Percentiles rank a stretch among this genome's conserved stretches.
phyloP scores from a whole-genome alignment of 768 basidiomycete genomes.

The Hericium erinaceus region DNA sequence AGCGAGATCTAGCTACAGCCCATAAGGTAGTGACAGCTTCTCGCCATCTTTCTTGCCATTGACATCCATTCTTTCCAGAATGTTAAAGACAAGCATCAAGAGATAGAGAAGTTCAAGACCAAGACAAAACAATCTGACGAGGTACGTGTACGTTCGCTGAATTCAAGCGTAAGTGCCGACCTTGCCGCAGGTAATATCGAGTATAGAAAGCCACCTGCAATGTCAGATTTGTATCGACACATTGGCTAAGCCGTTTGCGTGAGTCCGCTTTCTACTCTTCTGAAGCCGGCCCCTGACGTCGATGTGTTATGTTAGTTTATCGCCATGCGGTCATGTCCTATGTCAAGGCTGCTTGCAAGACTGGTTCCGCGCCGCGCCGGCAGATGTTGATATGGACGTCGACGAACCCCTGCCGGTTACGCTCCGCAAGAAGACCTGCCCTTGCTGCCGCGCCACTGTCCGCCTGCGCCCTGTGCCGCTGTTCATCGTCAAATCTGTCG shows the following conservation, averaged over 20 bases:
- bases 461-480: conserved; percentile 54
- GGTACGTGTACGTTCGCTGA: conserved; percentile 25
- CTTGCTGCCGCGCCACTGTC: conserved; percentile 55
- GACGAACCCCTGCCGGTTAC: conserved; percentile 36
- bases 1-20: conserved; percentile 29
- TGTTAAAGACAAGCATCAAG: conserved; percentile 33
- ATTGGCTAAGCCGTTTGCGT: conserved; percentile 58
- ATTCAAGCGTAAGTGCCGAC: neutral
- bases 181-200: conserved; percentile 35
- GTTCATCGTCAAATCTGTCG: conserved; percentile 57
- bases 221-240: conserved; percentile 77
- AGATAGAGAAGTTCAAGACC: conserved; percentile 33
- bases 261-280: conserved; percentile 19
- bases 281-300: too few relatives aligned
- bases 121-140: conserved; percentile 49
- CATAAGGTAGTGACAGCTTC: conserved; percentile 25
- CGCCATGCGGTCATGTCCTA: conserved; percentile 75
- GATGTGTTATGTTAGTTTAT: conserved; percentile 37
- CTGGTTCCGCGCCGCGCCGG: conserved; percentile 68
- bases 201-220: conserved; percentile 49
- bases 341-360: conserved; percentile 64
- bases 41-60: neutral
- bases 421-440: conserved; percentile 60
- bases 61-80: conserved; percentile 24
- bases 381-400: conserved; percentile 33